These are phyloP conservation scores for Malassezia vespertilionis DNA, from an alignment of 1,284 basidiomycete species.

Conservation along the genomic window DNA sequence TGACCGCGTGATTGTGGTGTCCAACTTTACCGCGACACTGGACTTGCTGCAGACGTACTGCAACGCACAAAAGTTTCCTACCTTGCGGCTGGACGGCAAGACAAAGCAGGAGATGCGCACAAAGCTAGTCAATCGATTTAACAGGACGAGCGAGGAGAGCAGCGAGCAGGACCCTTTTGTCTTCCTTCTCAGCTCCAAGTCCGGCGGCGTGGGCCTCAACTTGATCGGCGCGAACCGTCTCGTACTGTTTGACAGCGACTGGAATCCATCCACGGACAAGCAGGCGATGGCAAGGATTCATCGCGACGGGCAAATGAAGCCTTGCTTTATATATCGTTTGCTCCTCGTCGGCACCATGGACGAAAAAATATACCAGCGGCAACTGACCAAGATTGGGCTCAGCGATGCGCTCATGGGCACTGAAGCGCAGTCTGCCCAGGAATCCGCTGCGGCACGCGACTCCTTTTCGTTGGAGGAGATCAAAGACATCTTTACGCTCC, in stretches of 20 bases:
- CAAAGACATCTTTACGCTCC: conserved; percentile 75
- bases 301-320: conserved; percentile 76
- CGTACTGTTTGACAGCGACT: conserved; percentile 76
- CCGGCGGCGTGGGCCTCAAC: conserved; percentile 96
- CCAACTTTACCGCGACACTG: conserved; percentile 59
- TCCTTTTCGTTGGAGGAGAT: conserved; percentile 38
- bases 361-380: conserved; percentile 56
- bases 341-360: conserved; percentile 51
- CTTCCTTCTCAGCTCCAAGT: conserved; percentile 89
- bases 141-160: conserved; percentile 17
- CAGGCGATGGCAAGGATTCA: conserved; percentile 91
- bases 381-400: conserved; percentile 87
- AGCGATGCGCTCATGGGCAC: conserved; percentile 52
- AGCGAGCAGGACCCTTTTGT: conserved; percentile 53
- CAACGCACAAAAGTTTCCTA: conserved; percentile 25
- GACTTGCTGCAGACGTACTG: conserved; percentile 63
- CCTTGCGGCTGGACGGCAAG: conserved; percentile 71
- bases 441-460: conserved; percentile 10
- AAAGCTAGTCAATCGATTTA: conserved; percentile 35
- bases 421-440: conserved; percentile 27
- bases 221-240: conserved; percentile 92
- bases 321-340: conserved; percentile 79
- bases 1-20: conserved; percentile 53
- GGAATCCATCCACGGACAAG: conserved; percentile 75
- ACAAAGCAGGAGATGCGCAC: conserved; percentile 35